Conservation (phyloP, 176 grass and related monocot genomes). For the Themeda triandra region DNA sequence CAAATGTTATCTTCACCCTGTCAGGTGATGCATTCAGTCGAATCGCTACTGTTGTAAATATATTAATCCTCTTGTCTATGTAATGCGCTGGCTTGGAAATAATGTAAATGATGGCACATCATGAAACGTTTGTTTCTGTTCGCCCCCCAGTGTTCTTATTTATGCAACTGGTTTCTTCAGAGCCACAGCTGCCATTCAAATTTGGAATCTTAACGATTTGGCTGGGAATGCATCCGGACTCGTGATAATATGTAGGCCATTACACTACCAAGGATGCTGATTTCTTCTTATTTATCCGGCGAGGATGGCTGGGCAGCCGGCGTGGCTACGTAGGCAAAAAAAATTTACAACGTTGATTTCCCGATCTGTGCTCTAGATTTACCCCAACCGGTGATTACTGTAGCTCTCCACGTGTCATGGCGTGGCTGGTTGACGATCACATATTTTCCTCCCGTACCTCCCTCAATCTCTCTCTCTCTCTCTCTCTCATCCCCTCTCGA, state of each 20-base stretch:
- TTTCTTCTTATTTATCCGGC: too few species aligned
- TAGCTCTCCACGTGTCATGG: too few species aligned
- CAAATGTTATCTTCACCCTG: neutral
- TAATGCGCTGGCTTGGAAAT: neutral
- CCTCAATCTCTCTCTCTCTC: too few species aligned
- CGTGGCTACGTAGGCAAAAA: too few species aligned
- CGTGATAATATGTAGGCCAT: too few species aligned
- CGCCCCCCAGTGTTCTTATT: neutral
- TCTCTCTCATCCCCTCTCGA: too few species aligned
- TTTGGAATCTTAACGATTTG: neutral
- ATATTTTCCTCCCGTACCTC: too few species aligned
- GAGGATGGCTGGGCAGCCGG: too few species aligned
- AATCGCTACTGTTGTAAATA: constrained; percentile 7
- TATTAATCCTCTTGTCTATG: neutral
- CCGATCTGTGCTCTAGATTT: too few species aligned
- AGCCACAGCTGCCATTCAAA: neutral
- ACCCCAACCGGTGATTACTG: too few species aligned
- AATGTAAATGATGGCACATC: constrained; percentile 1
- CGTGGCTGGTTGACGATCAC: too few species aligned
- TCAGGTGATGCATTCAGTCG: neutral
- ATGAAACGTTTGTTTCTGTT: neutral
- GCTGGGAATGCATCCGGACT: neutral
- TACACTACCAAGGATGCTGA: neutral
- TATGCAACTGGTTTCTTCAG: neutral
- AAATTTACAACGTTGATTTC: too few species aligned